phyloP scores from a whole-genome alignment of 257 asterid genomes.

The Cinchona pubescens region DNA sequence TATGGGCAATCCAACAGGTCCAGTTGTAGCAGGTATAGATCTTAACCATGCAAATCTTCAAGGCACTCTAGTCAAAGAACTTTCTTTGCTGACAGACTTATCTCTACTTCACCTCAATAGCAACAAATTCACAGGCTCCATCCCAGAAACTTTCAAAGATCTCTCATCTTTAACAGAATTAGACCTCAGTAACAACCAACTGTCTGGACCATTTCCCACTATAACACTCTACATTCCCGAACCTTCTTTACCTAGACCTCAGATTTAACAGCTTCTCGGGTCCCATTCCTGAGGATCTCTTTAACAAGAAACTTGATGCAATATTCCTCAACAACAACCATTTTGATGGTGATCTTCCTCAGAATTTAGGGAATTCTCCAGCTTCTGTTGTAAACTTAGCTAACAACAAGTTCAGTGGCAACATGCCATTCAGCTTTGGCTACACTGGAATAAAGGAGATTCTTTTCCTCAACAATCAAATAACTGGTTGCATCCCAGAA shows the following conservation, averaged over 20 bases:
- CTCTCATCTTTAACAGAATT: conserved; percentile 49
- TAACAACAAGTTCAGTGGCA: conserved; percentile 59
- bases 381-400: conserved; percentile 85
- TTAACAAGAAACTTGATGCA: conserved; percentile 69
- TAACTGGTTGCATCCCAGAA: conserved; percentile 87
- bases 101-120: conserved; percentile 66
- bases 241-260: conserved; percentile 66
- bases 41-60: conserved; percentile 71
- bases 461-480: conserved; percentile 62
- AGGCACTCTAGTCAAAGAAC: conserved; percentile 56
- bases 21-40: conserved; percentile 63
- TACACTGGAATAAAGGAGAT: conserved; percentile 64
- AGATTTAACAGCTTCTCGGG: conserved; percentile 71
- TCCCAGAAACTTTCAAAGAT: conserved; percentile 49
- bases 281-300: conserved; percentile 58
- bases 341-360: conserved; percentile 59
- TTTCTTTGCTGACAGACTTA: conserved; percentile 49
- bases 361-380: conserved; percentile 72
- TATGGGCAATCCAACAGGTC: conserved; percentile 44
- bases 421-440: conserved; percentile 66
- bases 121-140: conserved; percentile 61
- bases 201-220: conserved; percentile 66
- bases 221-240: conserved; percentile 47
- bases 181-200: conserved; percentile 80
- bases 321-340: conserved; percentile 70